These are phyloP conservation scores for Cystofilobasidium macerans DNA, from an alignment of 768 basidiomycete genomes.

Conservation along the genomic window DNA sequence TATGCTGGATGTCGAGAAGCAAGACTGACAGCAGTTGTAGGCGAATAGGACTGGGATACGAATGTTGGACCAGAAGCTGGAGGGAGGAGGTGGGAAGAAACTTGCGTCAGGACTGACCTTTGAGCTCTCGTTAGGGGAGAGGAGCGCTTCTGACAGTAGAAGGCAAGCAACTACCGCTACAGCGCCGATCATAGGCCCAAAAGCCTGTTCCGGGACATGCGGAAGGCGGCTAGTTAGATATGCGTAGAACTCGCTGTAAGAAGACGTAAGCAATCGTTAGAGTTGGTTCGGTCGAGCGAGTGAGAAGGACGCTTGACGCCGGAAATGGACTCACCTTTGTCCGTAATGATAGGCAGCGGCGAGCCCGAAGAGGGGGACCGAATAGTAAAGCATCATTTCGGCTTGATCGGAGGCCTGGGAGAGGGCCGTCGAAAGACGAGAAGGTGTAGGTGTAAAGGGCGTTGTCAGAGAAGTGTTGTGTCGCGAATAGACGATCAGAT, in stretches of 20 bases:
- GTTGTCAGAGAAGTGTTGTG: too few relatives aligned
- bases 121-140: too few relatives aligned
- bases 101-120: not conserved
- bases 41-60: conserved; percentile 11
- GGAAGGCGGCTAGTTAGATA: not conserved
- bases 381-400: not conserved
- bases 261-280: not conserved
- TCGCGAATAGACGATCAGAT: too few relatives aligned
- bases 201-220: not conserved
- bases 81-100: not conserved
- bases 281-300: not conserved
- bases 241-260: not conserved
- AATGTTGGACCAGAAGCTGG: conserved; percentile 10
- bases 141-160: not conserved
- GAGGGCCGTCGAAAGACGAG: too few relatives aligned
- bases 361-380: conserved; percentile 1
- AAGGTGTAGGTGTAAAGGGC: too few relatives aligned
- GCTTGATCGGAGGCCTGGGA: not conserved
- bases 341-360: not conserved
- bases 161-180: not conserved
- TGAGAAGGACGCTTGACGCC: not conserved
- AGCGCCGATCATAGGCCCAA: not conserved
- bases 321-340: conserved; percentile 8
- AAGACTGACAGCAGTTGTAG: conserved; percentile 19
- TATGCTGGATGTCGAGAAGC: too few relatives aligned